phyloP scores from a whole-genome alignment of 768 basidiomycete genomes.

The Leccinum longicurvipes region DNA sequence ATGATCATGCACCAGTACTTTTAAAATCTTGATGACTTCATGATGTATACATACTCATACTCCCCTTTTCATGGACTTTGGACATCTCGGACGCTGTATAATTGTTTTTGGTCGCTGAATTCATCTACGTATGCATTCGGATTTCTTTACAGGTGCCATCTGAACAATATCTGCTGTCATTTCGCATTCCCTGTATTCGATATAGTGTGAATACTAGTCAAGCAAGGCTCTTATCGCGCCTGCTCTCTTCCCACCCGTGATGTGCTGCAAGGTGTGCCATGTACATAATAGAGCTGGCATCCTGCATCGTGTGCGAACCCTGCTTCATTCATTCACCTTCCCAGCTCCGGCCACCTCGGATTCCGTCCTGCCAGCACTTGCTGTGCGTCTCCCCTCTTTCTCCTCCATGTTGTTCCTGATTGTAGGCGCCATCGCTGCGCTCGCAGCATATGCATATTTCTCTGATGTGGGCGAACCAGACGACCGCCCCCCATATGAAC shows the following conservation, averaged over 20 bases:
- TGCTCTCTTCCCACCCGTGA: neutral
- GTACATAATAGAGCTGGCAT: neutral
- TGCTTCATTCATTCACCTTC: neutral
- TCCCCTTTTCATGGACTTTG: conserved; percentile 8
- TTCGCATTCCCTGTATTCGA: conserved; percentile 9
- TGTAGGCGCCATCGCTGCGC: conserved; percentile 9
- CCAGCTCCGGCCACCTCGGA: neutral
- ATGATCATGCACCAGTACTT: neutral
- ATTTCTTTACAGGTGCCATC: neutral
- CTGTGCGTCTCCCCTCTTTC: neutral
- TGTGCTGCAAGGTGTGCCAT: too few relatives aligned
- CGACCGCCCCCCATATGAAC: neutral
- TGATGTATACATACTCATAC: conserved; percentile 8
- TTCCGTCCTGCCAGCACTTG: neutral
- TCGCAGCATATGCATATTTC: conserved; percentile 8
- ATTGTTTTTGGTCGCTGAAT: conserved; percentile 1
- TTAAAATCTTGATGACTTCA: conserved; percentile 13
- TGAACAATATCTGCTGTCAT: conserved; percentile 2
- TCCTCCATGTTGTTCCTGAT: conserved; percentile 14
- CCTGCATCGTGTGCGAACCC: neutral
- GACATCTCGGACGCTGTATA: conserved; percentile 11
- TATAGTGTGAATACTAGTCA: conserved; percentile 1
- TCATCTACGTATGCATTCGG: neutral
- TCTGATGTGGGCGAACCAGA: conserved; percentile 1
- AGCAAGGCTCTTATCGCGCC: neutral